Evolutionary conservation across 2,329 filamentous ascomycete genomes (phyloP), one percentile per base, ranked within the genome.

Genomic region (Camillea tinctor): DNA sequence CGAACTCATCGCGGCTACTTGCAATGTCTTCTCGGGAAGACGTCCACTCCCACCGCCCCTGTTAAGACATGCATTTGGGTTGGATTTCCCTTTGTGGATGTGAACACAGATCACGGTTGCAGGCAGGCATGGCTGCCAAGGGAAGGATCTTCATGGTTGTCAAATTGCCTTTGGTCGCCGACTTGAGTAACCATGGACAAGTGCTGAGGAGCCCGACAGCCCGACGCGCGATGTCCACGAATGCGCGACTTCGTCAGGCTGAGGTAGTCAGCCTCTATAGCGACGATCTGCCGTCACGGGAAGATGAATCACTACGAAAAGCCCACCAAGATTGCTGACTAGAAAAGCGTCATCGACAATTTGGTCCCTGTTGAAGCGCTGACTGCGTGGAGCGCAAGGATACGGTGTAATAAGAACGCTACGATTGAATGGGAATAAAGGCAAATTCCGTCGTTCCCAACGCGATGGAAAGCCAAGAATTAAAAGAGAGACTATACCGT

Each of bases 81-180:
- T 44, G 59, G 51, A 56, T 52, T 54, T 61, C 61, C 51, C 62
- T 59, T 66, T 60, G 59, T 50, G 64, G 60, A 55, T 58, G 56
- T 60, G 64, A 60, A 59, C 58, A 60, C 58, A 62, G 59, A 64
- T 54, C 60, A 60, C 56, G 56, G 58, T 56, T 64, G 65, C 61
- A 62, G 59, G 50, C n/a, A 54, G 60, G 63, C 61, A 62, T 59
- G 60, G 60, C 56, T 57, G 65, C 65, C 65, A 63, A 66, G 65
- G 60, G 21, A 62, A 56, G 56, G 65, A 67, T 66, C 64, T 64
- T 61, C 65, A 59, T 56, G 59, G 60, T 61, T 66, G 60, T 64
- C 65, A 67, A 66, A 61, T 64, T 67, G 61, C 52, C 58, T 66
- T 23, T 50, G 62, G 65, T 67, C 65, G 65, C 62, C 65, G 65